A percentile compares a stretch with the other conserved stretches of the same genome.
Evolutionary conservation across 805 yeast genomes (phyloP).

Genomic region (Candida multigemmis): DNA sequence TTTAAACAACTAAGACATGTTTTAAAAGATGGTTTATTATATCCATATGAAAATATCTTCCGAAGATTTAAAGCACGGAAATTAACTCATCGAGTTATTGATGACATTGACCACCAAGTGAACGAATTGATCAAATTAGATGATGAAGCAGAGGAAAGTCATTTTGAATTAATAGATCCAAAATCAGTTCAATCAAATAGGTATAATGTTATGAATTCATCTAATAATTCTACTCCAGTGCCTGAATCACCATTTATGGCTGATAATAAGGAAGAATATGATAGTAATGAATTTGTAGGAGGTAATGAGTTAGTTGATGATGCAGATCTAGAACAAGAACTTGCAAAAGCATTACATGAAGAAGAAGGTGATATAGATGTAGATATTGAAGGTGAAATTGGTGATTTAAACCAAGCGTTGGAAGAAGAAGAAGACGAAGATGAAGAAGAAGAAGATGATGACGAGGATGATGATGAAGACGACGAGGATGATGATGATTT

Average conservation of each 20-base stretch:
- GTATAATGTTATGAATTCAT: slow-evolving; percentile 15
- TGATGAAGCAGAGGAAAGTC: slow-evolving; percentile 73
- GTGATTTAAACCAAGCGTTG: slow-evolving; percentile 37
- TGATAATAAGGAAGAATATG: slow-evolving; percentile 23
- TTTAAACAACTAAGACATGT: slow-evolving; percentile 37
- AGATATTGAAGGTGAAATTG: slow-evolving; percentile 37
- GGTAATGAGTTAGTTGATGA: slow-evolving; percentile 20
- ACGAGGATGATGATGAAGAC: slow-evolving; percentile 40
- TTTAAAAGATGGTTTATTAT: slow-evolving; percentile 73
- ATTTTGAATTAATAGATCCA: slow-evolving; percentile 62
- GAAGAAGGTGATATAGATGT: slow-evolving; percentile 23
- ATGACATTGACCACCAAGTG: slow-evolving; percentile 70
- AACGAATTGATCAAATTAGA: slow-evolving; percentile 69
- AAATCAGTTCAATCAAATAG: slow-evolving; percentile 26
- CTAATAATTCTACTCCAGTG: slow-evolving; percentile 16
- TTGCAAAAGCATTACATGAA: slow-evolving; percentile 44
- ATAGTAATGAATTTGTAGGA: slow-evolving; percentile 16
- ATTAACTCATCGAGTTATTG: slow-evolving; percentile 61
- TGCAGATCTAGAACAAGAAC: slow-evolving; percentile 39
- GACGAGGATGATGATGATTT: slow-evolving; percentile 44
- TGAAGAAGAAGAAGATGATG: slow-evolving; percentile 48
- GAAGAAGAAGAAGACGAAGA: slow-evolving; percentile 49
- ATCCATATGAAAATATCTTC: slow-evolving; percentile 66
- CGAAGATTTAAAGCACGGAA: slow-evolving; percentile 65
- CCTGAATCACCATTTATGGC: slow-evolving; percentile 6